Evolutionary conservation across 345 rosid genomes (phyloP).

Genomic region (Eucalyptus rudis): DNA sequence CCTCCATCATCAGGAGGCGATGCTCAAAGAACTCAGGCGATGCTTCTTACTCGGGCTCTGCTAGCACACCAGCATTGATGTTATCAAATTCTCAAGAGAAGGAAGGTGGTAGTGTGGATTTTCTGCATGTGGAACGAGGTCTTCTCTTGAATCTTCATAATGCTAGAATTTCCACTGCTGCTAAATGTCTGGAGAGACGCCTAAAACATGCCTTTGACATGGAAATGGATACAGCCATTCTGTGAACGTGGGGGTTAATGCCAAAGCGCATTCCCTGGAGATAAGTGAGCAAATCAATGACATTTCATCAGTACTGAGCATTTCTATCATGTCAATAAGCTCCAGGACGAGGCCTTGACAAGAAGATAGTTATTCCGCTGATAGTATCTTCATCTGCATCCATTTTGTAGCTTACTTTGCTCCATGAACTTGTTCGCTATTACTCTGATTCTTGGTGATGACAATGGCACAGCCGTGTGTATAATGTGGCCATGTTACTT

Average conservation of each 20-base stretch:
- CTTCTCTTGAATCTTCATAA: neutral
- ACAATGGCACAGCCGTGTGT: neutral
- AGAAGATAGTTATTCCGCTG: neutral
- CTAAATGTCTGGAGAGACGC: neutral
- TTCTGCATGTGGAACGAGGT: neutral
- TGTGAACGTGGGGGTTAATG: neutral
- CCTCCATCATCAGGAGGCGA: conserved; percentile 32
- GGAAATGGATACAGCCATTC: neutral
- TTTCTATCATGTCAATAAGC: neutral
- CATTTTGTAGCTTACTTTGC: neutral
- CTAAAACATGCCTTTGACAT: neutral
- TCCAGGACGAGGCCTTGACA: neutral
- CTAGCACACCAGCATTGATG: neutral
- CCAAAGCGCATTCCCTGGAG: neutral
- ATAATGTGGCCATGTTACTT: neutral
- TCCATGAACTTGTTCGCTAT: neutral
- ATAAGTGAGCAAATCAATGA: neutral
- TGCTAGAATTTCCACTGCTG: neutral
- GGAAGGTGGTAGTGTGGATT: neutral
- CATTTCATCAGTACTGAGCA: neutral
- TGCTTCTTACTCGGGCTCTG: neutral
- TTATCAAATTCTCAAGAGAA: neutral
- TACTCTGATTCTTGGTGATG: neutral
- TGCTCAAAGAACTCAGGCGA: neutral
- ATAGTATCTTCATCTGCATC: neutral